Evolutionary conservation across 2,329 filamentous ascomycete genomes (phyloP).

Genomic region (Aspergillus fischeri): DNA sequence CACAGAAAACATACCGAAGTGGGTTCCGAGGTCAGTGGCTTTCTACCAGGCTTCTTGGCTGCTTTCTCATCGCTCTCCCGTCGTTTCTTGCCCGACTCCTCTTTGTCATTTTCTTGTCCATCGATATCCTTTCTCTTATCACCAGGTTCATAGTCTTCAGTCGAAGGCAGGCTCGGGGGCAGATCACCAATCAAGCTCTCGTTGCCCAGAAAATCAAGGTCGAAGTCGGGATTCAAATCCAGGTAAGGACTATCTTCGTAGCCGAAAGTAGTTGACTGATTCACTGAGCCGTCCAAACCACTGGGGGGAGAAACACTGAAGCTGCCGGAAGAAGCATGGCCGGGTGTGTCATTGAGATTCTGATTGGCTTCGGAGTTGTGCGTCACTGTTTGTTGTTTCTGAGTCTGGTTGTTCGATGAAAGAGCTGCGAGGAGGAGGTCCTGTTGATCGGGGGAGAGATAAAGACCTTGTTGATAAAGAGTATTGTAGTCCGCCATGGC

Average conservation of each 20-base stretch:
- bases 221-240: constrained; percentile 76
- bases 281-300: constrained; percentile 27
- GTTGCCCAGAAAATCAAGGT: constrained; percentile 63
- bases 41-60: constrained; percentile 92
- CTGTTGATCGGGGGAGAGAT: constrained; percentile 72
- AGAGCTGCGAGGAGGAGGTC: constrained; percentile 71
- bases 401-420: constrained; percentile 60
- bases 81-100: constrained; percentile 63
- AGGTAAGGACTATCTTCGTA: constrained; percentile 67
- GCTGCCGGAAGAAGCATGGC: constrained; percentile 45
- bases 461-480: constrained; percentile 54
- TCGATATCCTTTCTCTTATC: constrained; percentile 57
- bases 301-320: constrained; percentile 27
- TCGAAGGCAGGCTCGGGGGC: constrained; percentile 45
- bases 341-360: constrained; percentile 25
- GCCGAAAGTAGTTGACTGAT: constrained; percentile 46
- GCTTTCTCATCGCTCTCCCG: constrained; percentile 79
- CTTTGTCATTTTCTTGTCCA: constrained; percentile 54
- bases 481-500: constrained; percentile 38
- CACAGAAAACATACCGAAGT: constrained; percentile 69
- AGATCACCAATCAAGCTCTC: constrained; percentile 73
- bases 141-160: constrained; percentile 50
- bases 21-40: constrained; percentile 91
- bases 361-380: constrained; percentile 18
- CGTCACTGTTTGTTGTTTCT: constrained; percentile 23